Evolutionary conservation across 2,329 filamentous ascomycete species (phyloP).

Genomic region (Fusarium camptoceras): DNA sequence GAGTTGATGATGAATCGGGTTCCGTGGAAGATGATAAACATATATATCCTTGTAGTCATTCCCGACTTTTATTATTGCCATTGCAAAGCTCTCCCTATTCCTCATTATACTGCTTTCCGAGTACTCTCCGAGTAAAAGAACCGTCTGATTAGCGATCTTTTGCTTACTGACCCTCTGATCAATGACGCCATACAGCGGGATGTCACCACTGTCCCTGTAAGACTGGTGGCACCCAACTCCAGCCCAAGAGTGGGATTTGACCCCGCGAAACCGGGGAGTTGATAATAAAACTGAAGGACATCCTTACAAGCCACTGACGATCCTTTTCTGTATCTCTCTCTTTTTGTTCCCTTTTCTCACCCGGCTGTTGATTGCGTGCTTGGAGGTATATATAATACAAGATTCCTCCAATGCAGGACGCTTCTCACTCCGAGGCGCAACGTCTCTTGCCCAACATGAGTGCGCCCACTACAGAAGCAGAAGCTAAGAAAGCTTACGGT

Average conservation of each 20-base stretch:
- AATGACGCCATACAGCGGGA: slow-evolving; percentile 29
- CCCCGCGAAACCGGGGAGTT: slow-evolving; percentile 26
- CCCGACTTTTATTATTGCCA: too few species aligned
- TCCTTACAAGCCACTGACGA: slow-evolving; percentile 22
- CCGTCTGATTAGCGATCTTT: not conserved
- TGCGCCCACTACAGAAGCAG: slow-evolving; percentile 10
- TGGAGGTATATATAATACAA: not conserved
- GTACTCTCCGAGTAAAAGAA: not conserved
- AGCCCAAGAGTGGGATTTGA: slow-evolving; percentile 33
- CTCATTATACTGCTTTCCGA: not conserved
- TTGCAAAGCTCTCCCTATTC: not conserved
- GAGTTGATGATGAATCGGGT: not conserved
- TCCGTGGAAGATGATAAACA: not conserved
- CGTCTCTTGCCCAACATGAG: slow-evolving; percentile 24
- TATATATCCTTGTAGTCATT: too few species aligned
- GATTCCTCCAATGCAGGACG: slow-evolving; percentile 2
- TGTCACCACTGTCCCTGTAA: slow-evolving; percentile 21
- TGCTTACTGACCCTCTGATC: not conserved
- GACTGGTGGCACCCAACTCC: slow-evolving; percentile 21
- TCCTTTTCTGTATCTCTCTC: not conserved
- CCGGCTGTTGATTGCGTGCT: not conserved
- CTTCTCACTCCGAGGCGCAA: slow-evolving; percentile 5
- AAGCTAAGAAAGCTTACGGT: slow-evolving; percentile 24
- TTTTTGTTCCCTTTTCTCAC: not conserved
- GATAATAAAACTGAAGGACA: not conserved